Percentiles rank a stretch among this genome's conserved stretches.
Evolutionary conservation across 768 basidiomycete species (phyloP).

Genomic region (Tylopilus intermedius): DNA sequence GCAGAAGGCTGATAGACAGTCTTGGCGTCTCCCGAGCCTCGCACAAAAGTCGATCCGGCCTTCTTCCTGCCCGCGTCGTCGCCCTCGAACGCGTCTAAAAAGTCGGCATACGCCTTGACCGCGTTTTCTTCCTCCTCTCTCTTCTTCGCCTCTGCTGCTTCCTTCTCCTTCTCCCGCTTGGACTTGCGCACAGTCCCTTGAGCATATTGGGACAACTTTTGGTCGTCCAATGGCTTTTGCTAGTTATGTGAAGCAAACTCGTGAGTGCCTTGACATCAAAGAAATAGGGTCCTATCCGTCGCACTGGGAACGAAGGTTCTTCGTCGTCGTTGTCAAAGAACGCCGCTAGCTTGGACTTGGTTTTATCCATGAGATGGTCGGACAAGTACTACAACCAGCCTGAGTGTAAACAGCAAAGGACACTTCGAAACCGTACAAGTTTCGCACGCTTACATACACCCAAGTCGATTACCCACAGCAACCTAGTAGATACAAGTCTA

Average conservation of each 20-base stretch:
- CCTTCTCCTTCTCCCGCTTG: constrained; percentile 85
- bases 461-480: background rate
- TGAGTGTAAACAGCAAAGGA: background rate
- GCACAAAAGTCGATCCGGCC: constrained; percentile 56
- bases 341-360: constrained; percentile 55
- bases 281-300: constrained; percentile 71
- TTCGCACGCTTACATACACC: constrained; percentile 23
- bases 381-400: background rate
- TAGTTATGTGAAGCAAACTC: constrained; percentile 48
- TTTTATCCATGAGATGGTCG: constrained; percentile 28
- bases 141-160: constrained; percentile 86
- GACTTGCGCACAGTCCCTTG: constrained; percentile 88
- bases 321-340: constrained; percentile 86
- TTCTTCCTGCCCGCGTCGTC: constrained; percentile 52
- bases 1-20: constrained; percentile 40
- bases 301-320: constrained; percentile 85
- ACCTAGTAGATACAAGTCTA: constrained; percentile 25
- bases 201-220: constrained; percentile 80
- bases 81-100: constrained; percentile 78
- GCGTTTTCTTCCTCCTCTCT: constrained; percentile 78
- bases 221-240: constrained; percentile 82
- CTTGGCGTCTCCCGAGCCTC: constrained; percentile 42
- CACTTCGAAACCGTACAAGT: background rate
- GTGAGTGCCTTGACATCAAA: constrained; percentile 52
- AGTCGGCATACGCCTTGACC: constrained; percentile 77